Evolutionary conservation across 306 rosid species (phyloP), one percentile per base, ranked within the genome.

Genomic region (Aeschynomene evenia): DNA sequence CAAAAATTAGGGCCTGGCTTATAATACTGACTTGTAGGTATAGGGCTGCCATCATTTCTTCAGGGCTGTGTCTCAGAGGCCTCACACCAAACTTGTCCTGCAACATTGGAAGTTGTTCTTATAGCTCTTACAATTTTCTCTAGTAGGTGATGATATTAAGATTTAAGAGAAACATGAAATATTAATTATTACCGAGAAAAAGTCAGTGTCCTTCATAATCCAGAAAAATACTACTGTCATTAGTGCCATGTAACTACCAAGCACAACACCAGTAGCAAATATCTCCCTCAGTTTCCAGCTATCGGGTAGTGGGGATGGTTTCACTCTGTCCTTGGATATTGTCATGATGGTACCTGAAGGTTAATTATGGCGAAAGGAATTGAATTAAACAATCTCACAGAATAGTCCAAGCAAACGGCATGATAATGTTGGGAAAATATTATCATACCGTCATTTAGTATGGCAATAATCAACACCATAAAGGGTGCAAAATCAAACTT

Each of bases 21-120:
- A 95, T 84, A 74, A 95, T 95, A 83, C 99, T 95, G 75, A 95
- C 99, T 95, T 95, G 99, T 31, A 95, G 90, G 84, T 95, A 95
- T 10, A 95, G 70, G 3, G 99, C 99, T 43, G 99, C 96, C 99
- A 91, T 95, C 95, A 91, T 95, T 83, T 84, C 87, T 0, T n/a
- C 16, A 4, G 43, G 23, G 55, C 8, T 75, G 0, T 19, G 0
- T 3, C 81, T 66, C 43, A 95, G 4, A 19, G 85, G 5, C 80
- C 77, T 76, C 36, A 95, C 91, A 15, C 66, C 33, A 69, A 91
- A 89, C 40, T 46, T 83, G 66, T 84, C 80, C 99, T 95, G 86
- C 66, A 83, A 78, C n/a, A 68, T 1, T 8, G 21, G 26, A 78
- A 61, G 52, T 28, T 15, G 49, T 48, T 64, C 10, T 28, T 22